These are phyloP conservation scores for Lactarius sp. DNA, from an alignment of 768 basidiomycete species.

Conservation along the genomic window DNA sequence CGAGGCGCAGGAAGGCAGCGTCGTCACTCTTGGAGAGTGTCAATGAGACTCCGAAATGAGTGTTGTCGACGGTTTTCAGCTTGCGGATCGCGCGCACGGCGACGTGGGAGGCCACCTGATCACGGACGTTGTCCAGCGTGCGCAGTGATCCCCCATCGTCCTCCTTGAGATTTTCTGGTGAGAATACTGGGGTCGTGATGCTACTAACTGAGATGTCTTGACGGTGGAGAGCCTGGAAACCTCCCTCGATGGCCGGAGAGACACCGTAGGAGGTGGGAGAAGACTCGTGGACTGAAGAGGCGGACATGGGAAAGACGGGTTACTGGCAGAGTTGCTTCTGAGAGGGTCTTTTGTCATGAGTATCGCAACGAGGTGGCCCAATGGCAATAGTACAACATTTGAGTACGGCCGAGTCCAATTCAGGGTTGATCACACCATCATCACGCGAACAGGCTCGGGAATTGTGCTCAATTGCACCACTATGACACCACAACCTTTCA, in stretches of 20 bases:
- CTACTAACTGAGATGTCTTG: slow-evolving; percentile 9
- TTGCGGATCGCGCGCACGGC: slow-evolving; percentile 51
- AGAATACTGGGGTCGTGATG: slow-evolving; percentile 23
- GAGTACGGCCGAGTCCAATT: neutral
- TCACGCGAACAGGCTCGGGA: neutral
- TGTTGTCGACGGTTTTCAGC: slow-evolving; percentile 46
- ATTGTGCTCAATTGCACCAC: neutral
- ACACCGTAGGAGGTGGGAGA: slow-evolving; percentile 23
- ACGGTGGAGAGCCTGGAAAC: slow-evolving; percentile 12
- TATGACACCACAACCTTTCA: neutral
- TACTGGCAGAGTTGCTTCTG: neutral
- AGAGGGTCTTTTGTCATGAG: too few species aligned
- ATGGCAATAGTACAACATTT: neutral
- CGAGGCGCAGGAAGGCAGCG: slow-evolving; percentile 49
- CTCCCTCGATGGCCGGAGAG: slow-evolving; percentile 5
- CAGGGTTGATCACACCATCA: neutral
- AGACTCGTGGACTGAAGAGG: slow-evolving; percentile 11
- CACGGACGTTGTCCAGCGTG: slow-evolving; percentile 55
- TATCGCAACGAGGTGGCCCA: neutral
- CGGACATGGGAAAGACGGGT: neutral
- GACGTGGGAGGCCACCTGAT: slow-evolving; percentile 55
- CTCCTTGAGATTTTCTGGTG: slow-evolving; percentile 2
- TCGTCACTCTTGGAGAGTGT: slow-evolving; percentile 56
- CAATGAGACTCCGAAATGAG: slow-evolving; percentile 54
- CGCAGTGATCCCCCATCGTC: slow-evolving; percentile 28